phyloP scores from a whole-genome alignment of 2,329 filamentous ascomycete genomes.

The Aspergillus sp. region DNA sequence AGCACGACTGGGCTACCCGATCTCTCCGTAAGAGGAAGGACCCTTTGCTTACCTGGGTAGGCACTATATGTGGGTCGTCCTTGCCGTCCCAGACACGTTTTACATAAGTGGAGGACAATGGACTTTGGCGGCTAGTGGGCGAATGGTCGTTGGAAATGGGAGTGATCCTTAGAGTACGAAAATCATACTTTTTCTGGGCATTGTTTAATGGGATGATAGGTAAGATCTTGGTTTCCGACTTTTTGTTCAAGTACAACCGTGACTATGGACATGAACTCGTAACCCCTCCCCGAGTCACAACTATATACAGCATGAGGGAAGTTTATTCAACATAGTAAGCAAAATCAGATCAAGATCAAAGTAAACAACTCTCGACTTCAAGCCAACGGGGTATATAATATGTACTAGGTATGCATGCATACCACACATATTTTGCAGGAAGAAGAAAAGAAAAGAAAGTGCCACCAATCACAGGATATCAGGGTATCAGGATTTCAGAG shows the following conservation, averaged over 20 bases:
- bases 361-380: not conserved
- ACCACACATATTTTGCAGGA: not conserved
- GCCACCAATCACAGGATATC: not conserved
- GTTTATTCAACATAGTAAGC: not conserved
- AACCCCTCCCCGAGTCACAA: not conserved
- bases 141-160: too few species aligned
- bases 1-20: too few species aligned
- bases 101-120: too few species aligned
- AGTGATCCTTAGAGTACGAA: too few species aligned
- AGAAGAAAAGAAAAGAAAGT: not conserved
- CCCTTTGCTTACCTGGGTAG: too few species aligned
- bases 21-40: too few species aligned
- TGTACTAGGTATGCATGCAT: not conserved
- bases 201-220: too few species aligned
- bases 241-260: not conserved
- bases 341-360: not conserved
- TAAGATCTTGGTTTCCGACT: too few species aligned
- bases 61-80: too few species aligned
- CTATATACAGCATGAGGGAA: not conserved
- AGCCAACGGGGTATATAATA: not conserved
- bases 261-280: not conserved
- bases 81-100: too few species aligned
- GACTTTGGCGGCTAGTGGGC: too few species aligned
- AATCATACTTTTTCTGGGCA: too few species aligned
- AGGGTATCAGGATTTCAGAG: not conserved